Evolutionary conservation across 495 filamentous ascomycete species (phyloP), one percentile per base, ranked within the genome.

Genomic region (Neurospora tetrasperma): DNA sequence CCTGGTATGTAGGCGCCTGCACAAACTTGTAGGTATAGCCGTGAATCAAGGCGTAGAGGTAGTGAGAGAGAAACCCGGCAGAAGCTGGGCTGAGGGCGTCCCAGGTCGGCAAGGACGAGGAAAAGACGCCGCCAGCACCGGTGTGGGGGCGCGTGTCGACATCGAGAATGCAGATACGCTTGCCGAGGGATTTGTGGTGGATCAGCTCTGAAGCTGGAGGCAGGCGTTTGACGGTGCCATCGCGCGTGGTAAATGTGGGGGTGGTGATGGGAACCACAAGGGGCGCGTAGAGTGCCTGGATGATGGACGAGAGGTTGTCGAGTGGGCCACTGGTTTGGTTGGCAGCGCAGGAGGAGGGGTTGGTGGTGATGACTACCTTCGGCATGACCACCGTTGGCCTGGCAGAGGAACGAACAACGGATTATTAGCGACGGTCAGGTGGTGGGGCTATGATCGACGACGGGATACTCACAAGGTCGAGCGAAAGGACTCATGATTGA

Each of bases 1-100:
- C 80, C 10, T 42, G n/a, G 73, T 78, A 80, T 39, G 75, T 59
- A 11, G 78, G 79, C 10, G 80, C 77, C 16, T 79, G 80, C 71
- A 86, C 77, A 46, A 87, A 83, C 73, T 85, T 82, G 81, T 88
- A 88, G 71, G 85, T 82, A 80, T 88, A 87, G 72, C 84, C 84
- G 76, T 88, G 86, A 62, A 88, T 84, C 70, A 74, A 79, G 46
- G 86, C 84, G 69, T 82, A 85, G 42, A 84, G 72, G 71, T 81
- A 84, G 76, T 85, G 83, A 54, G 76, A 79, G 4, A 84, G 75
- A 72, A 83, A 80, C 59, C 83, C 83, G 7, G 78, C 76, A 8
- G 83, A 80, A 2, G 74, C 73, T 3, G 71, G 66, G 3, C 42
- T 73, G 5, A 78, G 71, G 35, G 74, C 71, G 14, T 77, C 72